Conservation (phyloP, 2,329 filamentous ascomycete species). For the Sclerotinia glacialis region DNA sequence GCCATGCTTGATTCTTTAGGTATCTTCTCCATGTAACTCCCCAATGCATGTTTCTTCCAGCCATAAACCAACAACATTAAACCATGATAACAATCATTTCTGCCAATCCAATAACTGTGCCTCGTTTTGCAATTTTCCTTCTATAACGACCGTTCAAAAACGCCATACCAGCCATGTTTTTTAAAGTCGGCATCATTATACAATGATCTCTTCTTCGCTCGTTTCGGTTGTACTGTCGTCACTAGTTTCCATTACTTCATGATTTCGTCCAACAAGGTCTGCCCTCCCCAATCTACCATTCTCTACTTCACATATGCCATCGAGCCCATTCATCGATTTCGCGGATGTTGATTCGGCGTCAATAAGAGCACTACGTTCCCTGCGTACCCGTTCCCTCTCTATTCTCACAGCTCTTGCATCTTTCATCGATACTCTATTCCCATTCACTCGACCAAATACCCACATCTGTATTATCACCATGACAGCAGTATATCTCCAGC, state of each 20-base stretch:
- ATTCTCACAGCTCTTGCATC: constrained; percentile 29
- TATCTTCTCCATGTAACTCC: constrained; percentile 7
- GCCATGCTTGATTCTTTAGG: constrained; percentile 10
- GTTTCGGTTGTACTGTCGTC: constrained; percentile 26
- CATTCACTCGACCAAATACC: constrained; percentile 38
- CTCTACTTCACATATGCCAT: background rate
- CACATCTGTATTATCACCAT: constrained; percentile 43
- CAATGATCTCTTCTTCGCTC: constrained; percentile 29
- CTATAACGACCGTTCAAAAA: constrained; percentile 1
- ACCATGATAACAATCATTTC: background rate
- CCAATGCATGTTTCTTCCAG: background rate
- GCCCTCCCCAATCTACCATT: constrained; percentile 3
- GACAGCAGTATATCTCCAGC: constrained; percentile 42
- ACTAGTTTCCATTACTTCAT: background rate
- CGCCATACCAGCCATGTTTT: constrained; percentile 8
- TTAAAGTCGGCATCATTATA: constrained; percentile 18
- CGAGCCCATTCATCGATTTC: background rate
- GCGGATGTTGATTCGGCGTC: background rate
- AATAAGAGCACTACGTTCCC: constrained; percentile 15
- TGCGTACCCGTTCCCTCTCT: constrained; percentile 27
- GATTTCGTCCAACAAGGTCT: background rate
- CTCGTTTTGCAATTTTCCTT: constrained; percentile 11
- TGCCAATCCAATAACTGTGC: background rate
- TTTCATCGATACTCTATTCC: constrained; percentile 32
- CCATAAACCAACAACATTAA: background rate